Evolutionary conservation across 2,329 filamentous ascomycete genomes (phyloP), one percentile per base, ranked within the genome.

Genomic region (Pseudopithomyces maydicus): DNA sequence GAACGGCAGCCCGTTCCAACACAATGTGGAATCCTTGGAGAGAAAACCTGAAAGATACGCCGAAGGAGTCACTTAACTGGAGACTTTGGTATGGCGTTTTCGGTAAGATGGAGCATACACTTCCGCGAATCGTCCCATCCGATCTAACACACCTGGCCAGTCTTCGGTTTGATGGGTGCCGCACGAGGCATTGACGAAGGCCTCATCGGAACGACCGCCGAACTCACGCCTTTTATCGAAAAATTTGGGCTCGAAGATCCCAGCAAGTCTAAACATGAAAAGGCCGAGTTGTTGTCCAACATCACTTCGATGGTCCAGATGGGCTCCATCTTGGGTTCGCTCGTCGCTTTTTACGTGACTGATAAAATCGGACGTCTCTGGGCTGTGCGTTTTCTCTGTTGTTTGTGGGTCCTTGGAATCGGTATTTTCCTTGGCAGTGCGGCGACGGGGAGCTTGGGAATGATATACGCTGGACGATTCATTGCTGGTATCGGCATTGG

Each of bases 241-340:
- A 74, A 74, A 53, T 77, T 75, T 45, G 74, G 74, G n/a, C 68
- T 77, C 6, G 61, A 74, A 11, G 71, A 75, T 48, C 54, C 58
- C 0, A 48, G 36, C 20, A 72, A 72, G 51, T 71, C 63, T 35
- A 47, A 66, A 36, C 65, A 73, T 41, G 70, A 74, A 3, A 57
- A 63, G 11, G 75, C 74, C 2, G 70, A 78, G 35, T 65, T 73
- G 3, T 62, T 76, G 20, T 79, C 84, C 64, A 93, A 93, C 73
- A 89, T 93, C 54, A 89, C 89, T 1, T 85, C 88, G 46, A 93
- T 93, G 90, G 90, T 93, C 0, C 90, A 92, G 75, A 86, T 92
- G 66, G 90, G 90, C 22, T 90, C 85, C 22, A 89, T 93, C 29
- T 86, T 80, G 3, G 90, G 90, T 42, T 88, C 89, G 29, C 79